These are phyloP conservation scores for Aegilops bicornis DNA, from an alignment of 176 grass and related monocot genomes.

Conservation along the genomic window DNA sequence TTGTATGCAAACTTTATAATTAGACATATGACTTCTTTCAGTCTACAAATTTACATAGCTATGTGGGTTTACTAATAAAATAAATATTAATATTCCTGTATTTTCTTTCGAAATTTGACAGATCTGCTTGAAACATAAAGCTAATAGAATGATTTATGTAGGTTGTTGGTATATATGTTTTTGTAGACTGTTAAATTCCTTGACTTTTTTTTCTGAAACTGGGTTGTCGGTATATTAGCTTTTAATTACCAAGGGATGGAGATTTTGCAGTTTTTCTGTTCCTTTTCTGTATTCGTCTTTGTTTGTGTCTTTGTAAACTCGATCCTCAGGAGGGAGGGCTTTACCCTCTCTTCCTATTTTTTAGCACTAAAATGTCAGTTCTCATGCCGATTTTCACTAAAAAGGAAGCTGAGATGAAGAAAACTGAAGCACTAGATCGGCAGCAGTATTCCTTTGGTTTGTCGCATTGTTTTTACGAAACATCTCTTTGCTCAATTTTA, in stretches of 20 bases:
- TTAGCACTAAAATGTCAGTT: not conserved
- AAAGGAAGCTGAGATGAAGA: not conserved
- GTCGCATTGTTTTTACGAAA: not conserved
- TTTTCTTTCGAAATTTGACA: no score
- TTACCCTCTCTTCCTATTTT: not conserved
- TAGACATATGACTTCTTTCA: not conserved
- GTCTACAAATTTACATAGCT: not conserved
- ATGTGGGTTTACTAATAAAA: not conserved
- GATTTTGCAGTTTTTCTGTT: not conserved
- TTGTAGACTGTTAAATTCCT: no score
- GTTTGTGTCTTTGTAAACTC: not conserved
- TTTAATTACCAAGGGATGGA: not conserved
- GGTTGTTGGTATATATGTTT: not conserved
- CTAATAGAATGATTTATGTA: not conserved
- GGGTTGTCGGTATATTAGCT: not conserved
- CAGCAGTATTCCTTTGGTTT: not conserved
- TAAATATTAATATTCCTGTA: no score
- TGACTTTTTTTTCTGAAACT: not conserved
- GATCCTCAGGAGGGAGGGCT: not conserved
- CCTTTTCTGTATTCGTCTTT: not conserved
- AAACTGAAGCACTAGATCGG: not conserved
- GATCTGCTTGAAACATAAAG: not conserved
- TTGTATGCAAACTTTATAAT: not conserved
- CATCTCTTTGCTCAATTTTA: not conserved
- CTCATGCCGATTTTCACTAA: not conserved